Conservation (phyloP, 352 stramenopile species). For the Pythium dissotocum region DNA sequence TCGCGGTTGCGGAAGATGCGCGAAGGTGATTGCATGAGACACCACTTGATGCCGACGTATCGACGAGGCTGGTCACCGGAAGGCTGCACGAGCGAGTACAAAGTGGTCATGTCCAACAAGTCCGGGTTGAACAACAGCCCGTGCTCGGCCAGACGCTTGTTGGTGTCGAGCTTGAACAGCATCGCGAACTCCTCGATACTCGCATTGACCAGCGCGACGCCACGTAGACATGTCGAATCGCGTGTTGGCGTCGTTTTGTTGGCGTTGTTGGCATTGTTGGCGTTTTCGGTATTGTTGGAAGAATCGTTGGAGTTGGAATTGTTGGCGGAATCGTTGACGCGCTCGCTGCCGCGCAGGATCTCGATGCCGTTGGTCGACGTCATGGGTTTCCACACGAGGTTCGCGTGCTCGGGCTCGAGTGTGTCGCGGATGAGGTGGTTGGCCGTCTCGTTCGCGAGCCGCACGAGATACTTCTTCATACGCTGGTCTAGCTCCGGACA, state of each 20-base stretch:
- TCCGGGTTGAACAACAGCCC: conserved; percentile 79
- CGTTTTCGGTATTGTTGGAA: neutral
- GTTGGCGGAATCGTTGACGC: conserved; percentile 22
- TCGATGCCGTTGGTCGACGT: conserved; percentile 50
- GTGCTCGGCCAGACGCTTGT: conserved; percentile 58
- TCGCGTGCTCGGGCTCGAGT: conserved; percentile 44
- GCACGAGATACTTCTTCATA: conserved; percentile 79
- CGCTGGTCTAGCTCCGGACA: conserved; percentile 62
- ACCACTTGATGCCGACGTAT: conserved; percentile 86
- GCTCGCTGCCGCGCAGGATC: conserved; percentile 49
- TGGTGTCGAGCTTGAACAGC: conserved; percentile 81
- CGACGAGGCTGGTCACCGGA: conserved; percentile 69
- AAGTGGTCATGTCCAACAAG: conserved; percentile 63
- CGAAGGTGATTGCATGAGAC: conserved; percentile 68
- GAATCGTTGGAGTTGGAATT: conserved; percentile 2
- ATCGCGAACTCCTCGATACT: conserved; percentile 85
- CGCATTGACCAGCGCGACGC: conserved; percentile 67
- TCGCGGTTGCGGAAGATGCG: conserved; percentile 74
- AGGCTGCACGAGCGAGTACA: conserved; percentile 75
- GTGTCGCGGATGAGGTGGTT: conserved; percentile 80
- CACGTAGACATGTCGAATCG: conserved; percentile 64
- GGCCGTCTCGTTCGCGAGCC: conserved; percentile 78
- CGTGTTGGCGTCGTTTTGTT: conserved; percentile 22
- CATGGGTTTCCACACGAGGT: conserved; percentile 62
- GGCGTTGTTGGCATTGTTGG: neutral